Base-by-base conservation (phyloP, 495 filamentous ascomycete species). In the Aspergillus olivimuriae region DNA sequence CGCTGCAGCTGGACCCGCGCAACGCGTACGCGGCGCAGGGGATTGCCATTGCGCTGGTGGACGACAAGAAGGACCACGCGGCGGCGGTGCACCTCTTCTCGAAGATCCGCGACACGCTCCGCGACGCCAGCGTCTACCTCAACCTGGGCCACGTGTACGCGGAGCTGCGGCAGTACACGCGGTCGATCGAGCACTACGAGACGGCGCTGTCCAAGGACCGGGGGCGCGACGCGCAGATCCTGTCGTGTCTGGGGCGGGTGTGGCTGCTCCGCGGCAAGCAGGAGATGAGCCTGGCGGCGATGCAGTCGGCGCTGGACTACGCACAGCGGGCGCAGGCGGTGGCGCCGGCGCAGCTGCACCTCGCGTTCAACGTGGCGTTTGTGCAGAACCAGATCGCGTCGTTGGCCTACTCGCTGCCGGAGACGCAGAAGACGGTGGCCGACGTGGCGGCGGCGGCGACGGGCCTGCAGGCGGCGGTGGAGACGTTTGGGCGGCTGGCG, bases 11-110 rank as follows among this genome's bases (percentile, higher is more conserved):
- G 2, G 92, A 98, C 55, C 80, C 86, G 1, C 86, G 82, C 63
- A 97, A 97, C 49, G 92, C 94, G 1, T 94, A 94, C 56, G 92
- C 92, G 0, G 92, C 94, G 9, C 94, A 98, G 56, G 92, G 94
- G 23, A 82, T 97, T 48, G 92, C 84, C 6, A 97, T 98, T 53
- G 88, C 92, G 2, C 72, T 97, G 34, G 77, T 92, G 0, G 92
- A 98, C 57, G 94, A 97, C 59, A 88, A 83, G 68, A 94, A 88
- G 58, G 87, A 96, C 51, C 78, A 83, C 63, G 77, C 76, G 43
- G 70, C 72, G 30, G 94, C 88, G 3, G 76, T 97, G 26, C 81
- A 87, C 39, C 83, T 96, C 43, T 87, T 98, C 52, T 75, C 84
- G 22, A 91, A 91, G 56, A 77, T 97, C 42, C 81, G 84, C 12